These are phyloP conservation scores for Ceratocystis destructans DNA, from an alignment of 2,329 filamentous ascomycete genomes.

Conservation along the genomic window DNA sequence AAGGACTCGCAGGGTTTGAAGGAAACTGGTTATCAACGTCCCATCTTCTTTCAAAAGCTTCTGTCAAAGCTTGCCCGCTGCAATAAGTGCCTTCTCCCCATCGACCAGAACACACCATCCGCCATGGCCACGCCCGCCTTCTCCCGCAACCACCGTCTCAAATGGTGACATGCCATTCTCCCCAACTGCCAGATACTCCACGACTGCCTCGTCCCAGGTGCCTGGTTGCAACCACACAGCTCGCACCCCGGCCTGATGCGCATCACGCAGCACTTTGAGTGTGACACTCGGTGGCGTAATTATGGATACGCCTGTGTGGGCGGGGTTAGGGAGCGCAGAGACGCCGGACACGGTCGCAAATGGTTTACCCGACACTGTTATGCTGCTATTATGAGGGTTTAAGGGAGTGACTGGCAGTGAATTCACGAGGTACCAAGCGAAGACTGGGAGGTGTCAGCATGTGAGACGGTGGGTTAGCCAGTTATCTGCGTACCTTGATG, in stretches of 20 bases:
- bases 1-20: no score
- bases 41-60: no score
- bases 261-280: conserved; percentile 59
- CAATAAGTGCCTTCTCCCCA: conserved; percentile 51
- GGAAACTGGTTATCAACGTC: no score
- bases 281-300: conserved; percentile 78
- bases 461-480: conserved; percentile 8
- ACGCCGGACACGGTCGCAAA: conserved; percentile 55
- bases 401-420: conserved; percentile 66
- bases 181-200: conserved; percentile 51
- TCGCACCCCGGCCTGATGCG: conserved; percentile 56
- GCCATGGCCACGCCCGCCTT: conserved; percentile 51
- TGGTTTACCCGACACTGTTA: conserved; percentile 39
- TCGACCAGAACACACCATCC: conserved; percentile 85
- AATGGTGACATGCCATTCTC: conserved; percentile 36
- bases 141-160: conserved; percentile 52
- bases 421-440: conserved; percentile 75
- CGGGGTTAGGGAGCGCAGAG: conserved; percentile 48
- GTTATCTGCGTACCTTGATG: conserved; percentile 56
- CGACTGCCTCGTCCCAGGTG: conserved; percentile 62
- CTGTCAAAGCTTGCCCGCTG: conserved; percentile 38
- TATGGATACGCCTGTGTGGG: conserved; percentile 63
- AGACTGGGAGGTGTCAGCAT: conserved; percentile 41
- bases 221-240: conserved; percentile 87
- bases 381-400: conserved; percentile 56